These are phyloP conservation scores for Starmerella sirachaensis DNA, from an alignment of 805 yeast genomes.

Conservation along the genomic window DNA sequence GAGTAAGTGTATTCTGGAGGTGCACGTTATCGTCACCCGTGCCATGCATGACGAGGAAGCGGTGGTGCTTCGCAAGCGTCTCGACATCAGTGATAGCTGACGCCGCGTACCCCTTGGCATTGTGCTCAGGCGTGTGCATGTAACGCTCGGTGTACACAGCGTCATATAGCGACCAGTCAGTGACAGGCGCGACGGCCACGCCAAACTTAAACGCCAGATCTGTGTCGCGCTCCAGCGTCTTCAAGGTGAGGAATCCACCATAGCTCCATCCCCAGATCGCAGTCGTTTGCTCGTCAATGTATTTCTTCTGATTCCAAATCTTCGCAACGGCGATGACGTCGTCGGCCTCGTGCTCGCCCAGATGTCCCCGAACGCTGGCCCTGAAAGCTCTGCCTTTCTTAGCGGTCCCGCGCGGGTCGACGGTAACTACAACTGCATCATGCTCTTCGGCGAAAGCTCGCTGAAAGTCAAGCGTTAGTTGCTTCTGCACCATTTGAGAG, in stretches of 20 bases:
- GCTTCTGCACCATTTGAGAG: conserved; percentile 64
- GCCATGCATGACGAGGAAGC: conserved; percentile 89
- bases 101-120: conserved; percentile 46
- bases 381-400: conserved; percentile 70
- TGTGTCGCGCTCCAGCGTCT: conserved; percentile 71
- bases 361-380: conserved; percentile 62
- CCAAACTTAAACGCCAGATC: conserved; percentile 74
- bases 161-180: conserved; percentile 86
- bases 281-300: conserved; percentile 54
- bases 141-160: conserved; percentile 91
- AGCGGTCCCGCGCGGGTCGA: conserved; percentile 96
- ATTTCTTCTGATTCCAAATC: conserved; percentile 47
- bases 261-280: conserved; percentile 99
- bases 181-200: conserved; percentile 94
- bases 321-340: conserved; percentile 85
- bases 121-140: conserved; percentile 70
- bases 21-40: conserved; percentile 97
- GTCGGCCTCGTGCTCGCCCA: conserved; percentile 70
- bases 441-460: conserved; percentile 65
- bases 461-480: conserved; percentile 54
- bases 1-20: conserved; percentile 71
- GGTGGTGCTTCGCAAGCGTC: conserved; percentile 41
- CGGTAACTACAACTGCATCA: conserved; percentile 79
- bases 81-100: conserved; percentile 48
- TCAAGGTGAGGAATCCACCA: conserved; percentile 88